phyloP scores from a whole-genome alignment of 2,329 filamentous ascomycete genomes.

The Davidsoniella neocaledoniae region DNA sequence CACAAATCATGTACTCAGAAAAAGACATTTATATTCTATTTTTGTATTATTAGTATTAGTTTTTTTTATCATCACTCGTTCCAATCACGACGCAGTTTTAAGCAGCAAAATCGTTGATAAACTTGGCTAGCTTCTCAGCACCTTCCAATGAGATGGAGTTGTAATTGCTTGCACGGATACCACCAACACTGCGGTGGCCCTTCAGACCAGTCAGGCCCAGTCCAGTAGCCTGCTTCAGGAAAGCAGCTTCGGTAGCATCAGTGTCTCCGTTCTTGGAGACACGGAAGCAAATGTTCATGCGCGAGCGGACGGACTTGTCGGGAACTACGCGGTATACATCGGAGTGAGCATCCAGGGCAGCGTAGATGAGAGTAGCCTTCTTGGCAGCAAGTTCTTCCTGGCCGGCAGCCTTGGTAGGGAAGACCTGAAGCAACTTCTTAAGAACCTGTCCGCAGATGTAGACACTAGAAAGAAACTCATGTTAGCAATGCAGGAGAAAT shows the following conservation, averaged over 20 bases:
- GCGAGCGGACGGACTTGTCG: slow-evolving; percentile 55
- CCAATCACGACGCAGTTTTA: neutral
- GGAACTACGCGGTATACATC: slow-evolving; percentile 64
- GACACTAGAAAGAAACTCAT: slow-evolving; percentile 34
- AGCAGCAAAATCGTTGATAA: slow-evolving; percentile 37
- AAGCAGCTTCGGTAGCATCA: slow-evolving; percentile 59
- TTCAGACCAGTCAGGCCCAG: slow-evolving; percentile 63
- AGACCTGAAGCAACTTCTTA: slow-evolving; percentile 50
- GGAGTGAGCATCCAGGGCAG: slow-evolving; percentile 54
- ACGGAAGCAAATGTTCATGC: slow-evolving; percentile 94
- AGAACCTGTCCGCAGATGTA: slow-evolving; percentile 85
- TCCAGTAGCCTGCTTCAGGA: slow-evolving; percentile 55
- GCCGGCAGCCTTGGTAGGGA: slow-evolving; percentile 52
- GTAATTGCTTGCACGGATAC: slow-evolving; percentile 77
- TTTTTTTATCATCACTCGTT: neutral
- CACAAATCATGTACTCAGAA: no score
- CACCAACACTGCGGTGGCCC: slow-evolving; percentile 74
- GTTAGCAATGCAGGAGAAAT: neutral
- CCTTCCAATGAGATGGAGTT: slow-evolving; percentile 60
- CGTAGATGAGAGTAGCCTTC: slow-evolving; percentile 67
- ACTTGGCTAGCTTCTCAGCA: slow-evolving; percentile 49
- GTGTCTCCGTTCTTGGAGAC: slow-evolving; percentile 42
- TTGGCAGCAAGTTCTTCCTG: slow-evolving; percentile 57
- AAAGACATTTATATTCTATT: neutral
- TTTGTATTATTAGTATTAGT: neutral